Evolutionary conservation across 2,329 filamentous ascomycete genomes (phyloP).

Genomic region (Plenodomus lindquistii): DNA sequence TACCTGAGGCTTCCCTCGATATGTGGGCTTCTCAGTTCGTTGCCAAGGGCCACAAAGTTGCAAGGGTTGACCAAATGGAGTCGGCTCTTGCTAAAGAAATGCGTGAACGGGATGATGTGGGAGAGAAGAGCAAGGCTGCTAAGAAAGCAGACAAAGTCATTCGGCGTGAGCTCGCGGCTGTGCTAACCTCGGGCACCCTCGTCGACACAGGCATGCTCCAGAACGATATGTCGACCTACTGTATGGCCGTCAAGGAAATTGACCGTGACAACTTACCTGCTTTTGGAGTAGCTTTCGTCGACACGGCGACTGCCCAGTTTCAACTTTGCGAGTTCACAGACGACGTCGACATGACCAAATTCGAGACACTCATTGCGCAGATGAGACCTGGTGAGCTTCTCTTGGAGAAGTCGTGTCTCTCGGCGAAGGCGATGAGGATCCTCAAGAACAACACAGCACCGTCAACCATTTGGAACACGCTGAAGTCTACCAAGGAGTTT

Average conservation of each 20-base stretch:
- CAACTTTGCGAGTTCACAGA: constrained; percentile 90
- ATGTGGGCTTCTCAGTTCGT: constrained; percentile 99
- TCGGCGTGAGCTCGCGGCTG: constrained; percentile 83
- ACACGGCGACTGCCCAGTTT: constrained; percentile 94
- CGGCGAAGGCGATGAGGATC: constrained; percentile 86
- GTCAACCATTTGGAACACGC: constrained; percentile 91
- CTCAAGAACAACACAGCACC: constrained; percentile 94
- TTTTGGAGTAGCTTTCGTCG: constrained; percentile 92
- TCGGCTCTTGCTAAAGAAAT: constrained; percentile 96
- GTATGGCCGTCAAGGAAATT: constrained; percentile 81
- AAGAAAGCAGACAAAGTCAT: constrained; percentile 85
- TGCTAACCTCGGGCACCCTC: constrained; percentile 88
- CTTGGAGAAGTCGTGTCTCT: constrained; percentile 80
- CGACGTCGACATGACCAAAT: constrained; percentile 91
- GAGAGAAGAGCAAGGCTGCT: constrained; percentile 53
- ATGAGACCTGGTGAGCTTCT: constrained; percentile 85
- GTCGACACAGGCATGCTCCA: constrained; percentile 97
- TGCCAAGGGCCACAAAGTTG: constrained; percentile 96
- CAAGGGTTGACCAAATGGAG: constrained; percentile 94
- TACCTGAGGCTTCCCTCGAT: constrained; percentile 92
- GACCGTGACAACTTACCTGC: constrained; percentile 73
- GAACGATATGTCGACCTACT: constrained; percentile 96
- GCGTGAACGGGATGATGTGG: constrained; percentile 78
- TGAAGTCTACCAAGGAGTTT: constrained; percentile 87
- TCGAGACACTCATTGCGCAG: constrained; percentile 95